Base-by-base conservation (phyloP, 257 asterid species). In the Forsythia suspensa region DNA sequence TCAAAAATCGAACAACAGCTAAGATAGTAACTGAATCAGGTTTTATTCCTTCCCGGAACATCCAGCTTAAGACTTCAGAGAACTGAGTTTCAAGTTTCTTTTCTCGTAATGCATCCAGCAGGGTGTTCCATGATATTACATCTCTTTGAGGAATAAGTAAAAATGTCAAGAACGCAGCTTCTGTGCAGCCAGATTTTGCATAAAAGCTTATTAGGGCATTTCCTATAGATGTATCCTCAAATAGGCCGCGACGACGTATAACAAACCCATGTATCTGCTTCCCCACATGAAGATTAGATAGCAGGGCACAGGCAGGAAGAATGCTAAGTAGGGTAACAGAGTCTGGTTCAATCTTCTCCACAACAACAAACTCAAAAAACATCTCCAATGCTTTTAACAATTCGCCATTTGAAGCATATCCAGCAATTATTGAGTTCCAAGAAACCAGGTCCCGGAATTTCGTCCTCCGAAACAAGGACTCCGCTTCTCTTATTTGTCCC, bases 341-440 rank as follows among this genome's bases (percentile, higher is more conserved):
- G 76, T 90, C 94, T 51, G 87, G 89, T 74, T 72, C 86, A 77
- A 73, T 76, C 81, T 65, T 79, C 79, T 78, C 82, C 81, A 48
- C 20, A 70, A 71, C 65, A 76, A 88, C 76, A 79, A 90, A 87
- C 77, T 77, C 82, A 61, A 73, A 76, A 78, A 94, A 88, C 43
- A 82, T 63, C 72, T 82, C 84, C 80, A 92, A 65, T 0, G 98
- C 89, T 86, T 82, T 88, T 79, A 77, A 77, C 85, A 88, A 89
- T 80, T 92, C 84, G 73, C 88, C 87, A 86, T 85, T 88, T 24
- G 85, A 81, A 77, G 91, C 88, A 84, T 82, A 92, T 29, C 97
- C 96, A 24, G 96, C 90, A 70, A 93, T 89, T 65, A 92, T 70
- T 8, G 97, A 88, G 74, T 93, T 93, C 98, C 98, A 93, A 18